phyloP scores from a whole-genome alignment of 805 yeast species.

The Lipomyces sp. region DNA sequence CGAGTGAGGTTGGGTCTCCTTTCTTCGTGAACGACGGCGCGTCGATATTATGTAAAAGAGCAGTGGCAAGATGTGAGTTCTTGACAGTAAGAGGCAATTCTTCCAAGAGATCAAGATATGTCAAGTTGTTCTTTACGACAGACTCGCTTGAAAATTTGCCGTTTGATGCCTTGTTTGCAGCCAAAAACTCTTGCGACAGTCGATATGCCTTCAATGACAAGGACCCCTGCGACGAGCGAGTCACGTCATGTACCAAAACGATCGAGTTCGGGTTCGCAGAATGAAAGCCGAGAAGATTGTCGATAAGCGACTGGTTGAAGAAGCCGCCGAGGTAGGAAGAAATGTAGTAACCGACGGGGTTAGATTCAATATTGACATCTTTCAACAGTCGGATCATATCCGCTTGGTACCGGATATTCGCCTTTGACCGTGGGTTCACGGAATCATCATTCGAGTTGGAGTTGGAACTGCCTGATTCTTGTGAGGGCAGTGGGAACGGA shows the following conservation, averaged over 20 bases:
- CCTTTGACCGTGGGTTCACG: conserved; percentile 57
- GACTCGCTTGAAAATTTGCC: conserved; percentile 65
- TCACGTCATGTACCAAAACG: conserved; percentile 53
- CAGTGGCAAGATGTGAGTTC: conserved; percentile 64
- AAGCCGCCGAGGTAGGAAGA: conserved; percentile 66
- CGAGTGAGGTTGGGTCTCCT: conserved; percentile 18
- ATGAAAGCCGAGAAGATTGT: conserved; percentile 66
- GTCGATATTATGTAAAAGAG: conserved; percentile 44
- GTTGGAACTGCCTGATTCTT: conserved; percentile 21
- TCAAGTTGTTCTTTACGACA: conserved; percentile 56
- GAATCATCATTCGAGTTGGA: conserved; percentile 51
- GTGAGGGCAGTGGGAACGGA: conserved; percentile 61
- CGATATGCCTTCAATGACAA: conserved; percentile 67
- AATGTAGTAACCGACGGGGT: conserved; percentile 79
- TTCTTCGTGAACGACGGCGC: conserved; percentile 17
- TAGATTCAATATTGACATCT: conserved; percentile 62
- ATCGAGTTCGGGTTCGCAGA: conserved; percentile 50
- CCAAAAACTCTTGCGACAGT: conserved; percentile 59
- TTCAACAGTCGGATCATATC: conserved; percentile 62
- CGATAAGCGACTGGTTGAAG: conserved; percentile 59
- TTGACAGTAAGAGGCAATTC: conserved; percentile 65
- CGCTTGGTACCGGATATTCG: conserved; percentile 64
- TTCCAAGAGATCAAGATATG: conserved; percentile 63
- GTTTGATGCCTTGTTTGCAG: conserved; percentile 44
- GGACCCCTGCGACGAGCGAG: conserved; percentile 57